Evolutionary conservation across 805 yeast species (phyloP).

Genomic region (Clavispora asparagi): DNA sequence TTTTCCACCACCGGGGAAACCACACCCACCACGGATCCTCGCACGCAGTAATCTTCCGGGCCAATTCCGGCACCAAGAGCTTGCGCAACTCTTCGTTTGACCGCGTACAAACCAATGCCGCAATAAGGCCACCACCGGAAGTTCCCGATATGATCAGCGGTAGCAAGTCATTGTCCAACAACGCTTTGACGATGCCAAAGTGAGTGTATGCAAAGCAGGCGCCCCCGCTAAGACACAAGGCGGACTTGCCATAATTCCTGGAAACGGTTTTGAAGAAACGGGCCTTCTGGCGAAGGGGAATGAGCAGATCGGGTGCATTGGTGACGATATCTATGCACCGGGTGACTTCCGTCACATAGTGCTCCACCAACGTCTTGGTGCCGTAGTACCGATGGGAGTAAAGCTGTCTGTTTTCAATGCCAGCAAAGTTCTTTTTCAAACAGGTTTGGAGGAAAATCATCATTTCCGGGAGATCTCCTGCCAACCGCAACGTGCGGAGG

Average conservation of each 20-base stretch:
- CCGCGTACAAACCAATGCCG: conserved; percentile 66
- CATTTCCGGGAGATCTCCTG: conserved; percentile 37
- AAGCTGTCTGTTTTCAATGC: conserved; percentile 64
- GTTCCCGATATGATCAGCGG: conserved; percentile 75
- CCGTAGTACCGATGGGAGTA: conserved; percentile 76
- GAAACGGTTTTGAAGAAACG: conserved; percentile 52
- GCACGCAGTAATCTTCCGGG: conserved; percentile 63
- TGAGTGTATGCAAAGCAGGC: conserved; percentile 76
- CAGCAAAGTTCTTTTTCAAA: conserved; percentile 70
- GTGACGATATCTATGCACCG: conserved; percentile 41
- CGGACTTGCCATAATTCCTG: conserved; percentile 66
- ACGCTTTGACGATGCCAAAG: conserved; percentile 69
- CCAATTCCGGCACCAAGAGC: conserved; percentile 55
- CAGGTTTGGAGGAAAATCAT: conserved; percentile 59
- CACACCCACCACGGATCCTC: conserved; percentile 57
- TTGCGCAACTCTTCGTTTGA: conserved; percentile 59
- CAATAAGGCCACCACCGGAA: conserved; percentile 76
- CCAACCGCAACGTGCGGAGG: conserved; percentile 31
- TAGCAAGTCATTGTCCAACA: conserved; percentile 58
- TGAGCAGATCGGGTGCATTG: conserved; percentile 22
- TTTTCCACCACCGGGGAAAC: conserved; percentile 60
- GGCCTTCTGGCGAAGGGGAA: conserved; percentile 40
- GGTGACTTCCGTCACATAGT: conserved; percentile 50
- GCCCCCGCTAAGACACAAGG: conserved; percentile 72
- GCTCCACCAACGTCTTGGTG: conserved; percentile 55